Evolutionary conservation across 371 early-diverging fungal species (phyloP).

Genomic region (Lichtheimia corymbifera): DNA sequence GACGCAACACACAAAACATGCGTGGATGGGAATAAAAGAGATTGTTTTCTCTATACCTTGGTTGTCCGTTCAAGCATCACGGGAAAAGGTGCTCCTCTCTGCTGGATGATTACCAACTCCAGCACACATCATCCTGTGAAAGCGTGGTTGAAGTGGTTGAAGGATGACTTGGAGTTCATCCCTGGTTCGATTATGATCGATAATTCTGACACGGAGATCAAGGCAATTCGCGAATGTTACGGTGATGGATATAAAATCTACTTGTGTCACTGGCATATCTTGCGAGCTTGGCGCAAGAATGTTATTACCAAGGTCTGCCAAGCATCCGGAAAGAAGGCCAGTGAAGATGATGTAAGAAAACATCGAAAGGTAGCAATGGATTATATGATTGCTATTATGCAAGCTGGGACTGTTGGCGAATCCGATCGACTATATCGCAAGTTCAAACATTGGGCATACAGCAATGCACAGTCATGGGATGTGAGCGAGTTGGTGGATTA

Average conservation of each 20-base stretch:
- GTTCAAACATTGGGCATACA: too few species aligned
- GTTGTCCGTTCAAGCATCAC: conserved; percentile 1
- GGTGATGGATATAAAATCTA: neutral
- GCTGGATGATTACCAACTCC: conserved; percentile 12
- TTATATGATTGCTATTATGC: neutral
- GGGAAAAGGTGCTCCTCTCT: conserved; percentile 13
- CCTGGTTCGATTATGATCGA: conserved; percentile 8
- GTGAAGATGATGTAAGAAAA: conserved; percentile 6
- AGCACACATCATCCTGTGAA: conserved; percentile 1
- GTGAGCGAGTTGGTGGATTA: too few species aligned
- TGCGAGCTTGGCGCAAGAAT: conserved; percentile 9
- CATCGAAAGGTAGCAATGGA: conserved; percentile 1
- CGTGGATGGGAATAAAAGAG: neutral
- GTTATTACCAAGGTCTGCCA: neutral
- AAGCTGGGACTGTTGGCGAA: neutral
- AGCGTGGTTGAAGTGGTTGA: conserved; percentile 8
- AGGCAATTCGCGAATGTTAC: conserved; percentile 1
- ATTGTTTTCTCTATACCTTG: conserved; percentile 1
- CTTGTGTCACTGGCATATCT: conserved; percentile 14
- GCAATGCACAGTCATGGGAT: too few species aligned
- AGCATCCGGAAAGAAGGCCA: neutral
- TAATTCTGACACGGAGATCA: conserved; percentile 12
- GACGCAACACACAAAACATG: conserved; percentile 7
- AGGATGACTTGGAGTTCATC: neutral
- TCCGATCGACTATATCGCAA: neutral